A percentile compares a stretch with the other conserved stretches of the same genome.
These are phyloP conservation scores for Suillus fuscotomentosus DNA, from an alignment of 768 basidiomycete species.

Conservation along the genomic window DNA sequence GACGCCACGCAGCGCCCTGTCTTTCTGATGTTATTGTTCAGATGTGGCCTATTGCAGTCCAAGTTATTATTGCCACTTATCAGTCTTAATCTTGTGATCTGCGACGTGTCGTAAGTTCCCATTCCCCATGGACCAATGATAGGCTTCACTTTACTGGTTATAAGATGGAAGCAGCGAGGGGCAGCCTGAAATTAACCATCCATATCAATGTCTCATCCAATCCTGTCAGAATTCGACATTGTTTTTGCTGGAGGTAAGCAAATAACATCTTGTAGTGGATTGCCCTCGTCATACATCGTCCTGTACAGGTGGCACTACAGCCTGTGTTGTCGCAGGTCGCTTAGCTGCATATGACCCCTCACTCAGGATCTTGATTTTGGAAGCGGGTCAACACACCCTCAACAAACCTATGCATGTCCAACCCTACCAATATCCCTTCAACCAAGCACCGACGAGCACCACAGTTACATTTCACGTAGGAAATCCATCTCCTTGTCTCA, in stretches of 20 bases:
- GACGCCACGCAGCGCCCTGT: too few species aligned
- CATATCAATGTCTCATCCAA: not conserved
- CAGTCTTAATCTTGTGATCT: too few species aligned
- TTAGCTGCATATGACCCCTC: not conserved
- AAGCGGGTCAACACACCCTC: not conserved
- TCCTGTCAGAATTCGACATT: not conserved
- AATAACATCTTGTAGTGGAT: not conserved
- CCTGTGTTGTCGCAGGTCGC: not conserved
- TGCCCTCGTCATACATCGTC: not conserved
- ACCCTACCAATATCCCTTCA: not conserved
- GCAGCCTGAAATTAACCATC: not conserved
- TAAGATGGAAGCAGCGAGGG: not conserved
- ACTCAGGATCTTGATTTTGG: not conserved
- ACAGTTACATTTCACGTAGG: not conserved
- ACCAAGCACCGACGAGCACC: not conserved
- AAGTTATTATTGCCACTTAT: too few species aligned
- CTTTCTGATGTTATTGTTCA: too few species aligned
- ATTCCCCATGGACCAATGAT: not conserved
- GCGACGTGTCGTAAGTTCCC: not conserved
- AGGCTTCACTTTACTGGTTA: not conserved
- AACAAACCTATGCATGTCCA: not conserved
- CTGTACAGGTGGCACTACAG: not conserved
- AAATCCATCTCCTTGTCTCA: not conserved
- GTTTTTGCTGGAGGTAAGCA: not conserved
- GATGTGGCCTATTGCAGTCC: too few species aligned